Conservation (phyloP, 1,139 yeast genomes). For the Yamadazyma dendronema region DNA sequence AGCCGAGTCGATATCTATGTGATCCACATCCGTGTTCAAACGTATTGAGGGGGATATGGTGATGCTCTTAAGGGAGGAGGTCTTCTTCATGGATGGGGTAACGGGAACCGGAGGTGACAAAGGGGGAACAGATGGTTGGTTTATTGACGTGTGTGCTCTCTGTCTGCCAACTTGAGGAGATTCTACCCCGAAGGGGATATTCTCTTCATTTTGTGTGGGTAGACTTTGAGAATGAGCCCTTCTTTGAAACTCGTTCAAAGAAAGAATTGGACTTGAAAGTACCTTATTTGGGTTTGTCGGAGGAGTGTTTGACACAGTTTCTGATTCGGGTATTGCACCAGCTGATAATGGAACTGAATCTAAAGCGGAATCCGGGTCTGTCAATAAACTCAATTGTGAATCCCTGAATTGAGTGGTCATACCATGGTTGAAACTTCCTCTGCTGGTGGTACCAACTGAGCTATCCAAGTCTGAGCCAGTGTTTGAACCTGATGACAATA, state of each 20-base stretch:
- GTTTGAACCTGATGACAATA: background rate
- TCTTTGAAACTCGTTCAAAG: conserved; percentile 22
- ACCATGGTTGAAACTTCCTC: conserved; percentile 2
- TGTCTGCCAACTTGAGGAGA: conserved; percentile 12
- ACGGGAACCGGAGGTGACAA: conserved; percentile 12
- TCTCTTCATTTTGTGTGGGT: conserved; percentile 20
- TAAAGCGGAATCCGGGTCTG: background rate
- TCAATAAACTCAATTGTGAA: background rate
- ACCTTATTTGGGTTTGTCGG: conserved; percentile 23
- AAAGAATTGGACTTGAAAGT: conserved; percentile 36
- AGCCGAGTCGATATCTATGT: conserved; percentile 12
- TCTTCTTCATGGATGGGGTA: conserved; percentile 23
- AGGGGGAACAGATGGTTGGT: conserved; percentile 9
- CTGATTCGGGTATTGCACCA: background rate
- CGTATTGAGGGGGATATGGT: conserved; percentile 40
- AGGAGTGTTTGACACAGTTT: background rate
- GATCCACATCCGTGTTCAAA: conserved; percentile 12
- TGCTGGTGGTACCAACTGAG: background rate
- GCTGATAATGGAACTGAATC: background rate
- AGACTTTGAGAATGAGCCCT: conserved; percentile 38
- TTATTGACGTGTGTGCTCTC: conserved; percentile 16
- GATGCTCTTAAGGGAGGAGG: conserved; percentile 39
- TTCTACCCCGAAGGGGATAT: conserved; percentile 4
- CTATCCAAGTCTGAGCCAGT: conserved; percentile 4
- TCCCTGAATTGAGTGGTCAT: background rate